These are phyloP conservation scores for Aspergillus coremiiformis DNA, from an alignment of 495 filamentous ascomycete genomes.

Conservation along the genomic window DNA sequence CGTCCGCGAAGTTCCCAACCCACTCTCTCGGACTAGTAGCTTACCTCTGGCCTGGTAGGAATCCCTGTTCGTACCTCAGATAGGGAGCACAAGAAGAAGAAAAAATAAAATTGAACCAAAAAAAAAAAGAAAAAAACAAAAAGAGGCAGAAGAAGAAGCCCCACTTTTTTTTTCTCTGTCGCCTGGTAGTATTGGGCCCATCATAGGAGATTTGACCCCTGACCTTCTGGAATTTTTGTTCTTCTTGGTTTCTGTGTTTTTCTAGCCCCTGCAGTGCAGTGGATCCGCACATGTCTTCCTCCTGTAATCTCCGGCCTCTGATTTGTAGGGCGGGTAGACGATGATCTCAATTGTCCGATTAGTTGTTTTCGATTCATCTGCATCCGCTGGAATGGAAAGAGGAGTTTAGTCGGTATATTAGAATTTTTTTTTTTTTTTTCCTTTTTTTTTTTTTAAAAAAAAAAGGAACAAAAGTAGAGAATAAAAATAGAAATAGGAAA, in stretches of 20 bases:
- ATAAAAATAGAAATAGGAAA: background rate
- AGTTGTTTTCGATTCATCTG: conserved; percentile 10
- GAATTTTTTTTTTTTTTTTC: too few relatives aligned
- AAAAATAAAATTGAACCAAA: background rate
- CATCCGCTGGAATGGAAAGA: background rate
- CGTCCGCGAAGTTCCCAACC: background rate
- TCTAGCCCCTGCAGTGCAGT: conserved; percentile 8
- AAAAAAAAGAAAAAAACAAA: background rate
- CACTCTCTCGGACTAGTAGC: background rate
- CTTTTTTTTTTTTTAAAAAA: background rate
- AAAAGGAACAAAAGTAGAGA: background rate
- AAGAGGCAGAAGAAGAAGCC: background rate
- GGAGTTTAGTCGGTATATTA: background rate
- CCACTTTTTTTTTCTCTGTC: background rate
- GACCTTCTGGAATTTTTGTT: conserved; percentile 18
- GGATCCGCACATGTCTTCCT: conserved; percentile 18
- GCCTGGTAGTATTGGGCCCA: background rate
- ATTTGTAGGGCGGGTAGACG: conserved; percentile 20
- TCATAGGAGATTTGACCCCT: conserved; percentile 11
- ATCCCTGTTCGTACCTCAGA: background rate
- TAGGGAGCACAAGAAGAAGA: background rate
- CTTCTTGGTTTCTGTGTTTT: background rate
- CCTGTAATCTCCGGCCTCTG: conserved; percentile 22
- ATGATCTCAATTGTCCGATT: conserved; percentile 28
- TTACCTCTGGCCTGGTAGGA: conserved; percentile 2